phyloP scores from a whole-genome alignment of 371 early-diverging fungal genomes.

The Mucor sp. region DNA sequence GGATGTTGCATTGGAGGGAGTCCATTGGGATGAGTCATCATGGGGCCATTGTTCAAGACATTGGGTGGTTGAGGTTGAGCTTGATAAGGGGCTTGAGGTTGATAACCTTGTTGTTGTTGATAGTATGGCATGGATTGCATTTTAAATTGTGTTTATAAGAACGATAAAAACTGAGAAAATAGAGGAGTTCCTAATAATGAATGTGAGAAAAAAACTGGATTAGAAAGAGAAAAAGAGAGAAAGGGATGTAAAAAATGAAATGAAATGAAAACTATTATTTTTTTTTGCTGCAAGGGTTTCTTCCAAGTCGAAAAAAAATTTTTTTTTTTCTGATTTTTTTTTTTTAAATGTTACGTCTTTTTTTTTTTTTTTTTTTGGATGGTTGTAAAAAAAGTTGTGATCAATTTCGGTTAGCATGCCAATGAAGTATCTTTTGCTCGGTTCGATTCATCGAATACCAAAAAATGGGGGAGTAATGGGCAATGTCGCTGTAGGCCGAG shows the following conservation, averaged over 20 bases:
- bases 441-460: background rate
- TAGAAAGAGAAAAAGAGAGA: conserved; percentile 9
- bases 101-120: conserved; percentile 37
- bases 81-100: conserved; percentile 33
- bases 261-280: conserved; percentile 14
- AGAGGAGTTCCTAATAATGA: conserved; percentile 15
- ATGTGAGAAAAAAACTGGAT: conserved; percentile 7
- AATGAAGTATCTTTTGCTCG: conserved; percentile 3
- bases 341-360: conserved; percentile 11
- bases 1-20: conserved; percentile 40
- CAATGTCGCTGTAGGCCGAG: background rate
- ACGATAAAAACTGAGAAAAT: conserved; percentile 13
- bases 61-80: conserved; percentile 14
- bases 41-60: conserved; percentile 23
- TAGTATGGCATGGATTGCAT: conserved; percentile 45
- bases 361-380: conserved; percentile 5
- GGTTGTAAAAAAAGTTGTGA: background rate
- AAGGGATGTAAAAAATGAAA: conserved; percentile 12
- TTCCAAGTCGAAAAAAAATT: background rate
- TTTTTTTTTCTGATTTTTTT: conserved; percentile 13
- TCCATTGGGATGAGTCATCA: conserved; percentile 28
- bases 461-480: background rate
- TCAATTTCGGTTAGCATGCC: background rate
- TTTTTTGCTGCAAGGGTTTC: conserved; percentile 3
- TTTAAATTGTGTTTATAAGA: conserved; percentile 1